These are phyloP conservation scores for Aspergillus indologenus DNA, from an alignment of 495 filamentous ascomycete genomes.

Conservation along the genomic window DNA sequence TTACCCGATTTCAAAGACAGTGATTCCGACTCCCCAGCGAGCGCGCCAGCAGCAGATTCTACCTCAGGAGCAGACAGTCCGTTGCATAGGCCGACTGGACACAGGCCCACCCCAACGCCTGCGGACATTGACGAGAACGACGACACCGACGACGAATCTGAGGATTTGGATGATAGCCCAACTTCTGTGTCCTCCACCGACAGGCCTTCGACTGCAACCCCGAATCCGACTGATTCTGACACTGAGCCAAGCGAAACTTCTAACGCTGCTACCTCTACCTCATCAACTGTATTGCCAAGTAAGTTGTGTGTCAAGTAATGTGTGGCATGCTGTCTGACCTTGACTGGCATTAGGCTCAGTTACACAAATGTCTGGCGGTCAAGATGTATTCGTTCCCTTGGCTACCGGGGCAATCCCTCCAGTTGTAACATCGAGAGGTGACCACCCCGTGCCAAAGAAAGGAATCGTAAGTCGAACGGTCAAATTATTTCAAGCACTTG, in stretches of 20 bases:
- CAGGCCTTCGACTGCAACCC: background rate
- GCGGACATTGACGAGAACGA: background rate
- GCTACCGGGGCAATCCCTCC: constrained; percentile 55
- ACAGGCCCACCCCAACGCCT: background rate
- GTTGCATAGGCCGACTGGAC: background rate
- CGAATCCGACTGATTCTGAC: background rate
- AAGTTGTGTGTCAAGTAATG: background rate
- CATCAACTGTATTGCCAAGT: background rate
- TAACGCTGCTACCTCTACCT: background rate
- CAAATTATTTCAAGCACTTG: constrained; percentile 2
- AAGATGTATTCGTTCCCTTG: constrained; percentile 57
- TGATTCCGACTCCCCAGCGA: background rate
- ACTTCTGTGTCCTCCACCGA: background rate
- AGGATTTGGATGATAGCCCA: background rate
- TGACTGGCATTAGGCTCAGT: background rate
- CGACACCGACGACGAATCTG: background rate
- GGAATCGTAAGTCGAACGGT: constrained; percentile 46
- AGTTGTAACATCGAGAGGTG: constrained; percentile 47
- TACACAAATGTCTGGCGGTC: constrained; percentile 27
- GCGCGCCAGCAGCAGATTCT: constrained; percentile 10
- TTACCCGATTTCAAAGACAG: constrained; percentile 6
- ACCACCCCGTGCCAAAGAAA: constrained; percentile 50
- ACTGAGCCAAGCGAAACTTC: background rate
- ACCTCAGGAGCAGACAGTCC: background rate
- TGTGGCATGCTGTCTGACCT: background rate